These are phyloP conservation scores for Aspergillus pseudotamarii DNA, from an alignment of 2,329 filamentous ascomycete species.

Conservation along the genomic window DNA sequence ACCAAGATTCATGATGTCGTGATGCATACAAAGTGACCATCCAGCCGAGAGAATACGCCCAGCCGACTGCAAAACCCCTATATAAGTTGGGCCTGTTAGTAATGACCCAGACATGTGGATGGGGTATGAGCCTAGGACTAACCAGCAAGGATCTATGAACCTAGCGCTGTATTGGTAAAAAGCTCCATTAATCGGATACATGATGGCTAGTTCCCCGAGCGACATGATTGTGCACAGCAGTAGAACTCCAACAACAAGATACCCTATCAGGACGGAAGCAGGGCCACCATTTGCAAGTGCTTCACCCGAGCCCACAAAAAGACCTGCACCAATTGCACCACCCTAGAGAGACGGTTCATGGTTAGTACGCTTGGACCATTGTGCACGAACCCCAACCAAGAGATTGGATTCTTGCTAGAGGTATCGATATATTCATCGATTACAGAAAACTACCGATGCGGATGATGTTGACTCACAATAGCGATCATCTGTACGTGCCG, in stretches of 20 bases:
- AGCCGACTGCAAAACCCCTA: background rate
- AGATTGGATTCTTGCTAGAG: background rate
- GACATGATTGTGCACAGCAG: background rate
- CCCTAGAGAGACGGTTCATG: background rate
- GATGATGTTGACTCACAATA: background rate
- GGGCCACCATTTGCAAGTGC: background rate
- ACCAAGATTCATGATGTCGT: background rate
- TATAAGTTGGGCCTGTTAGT: background rate
- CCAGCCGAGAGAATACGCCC: background rate
- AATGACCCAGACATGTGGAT: accelerated
- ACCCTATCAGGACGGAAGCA: background rate
- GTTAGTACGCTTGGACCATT: background rate
- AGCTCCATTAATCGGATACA: background rate
- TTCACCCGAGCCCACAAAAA: background rate
- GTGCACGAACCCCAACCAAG: background rate
- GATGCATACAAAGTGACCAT: background rate
- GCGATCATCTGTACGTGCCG: background rate
- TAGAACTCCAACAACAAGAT: background rate
- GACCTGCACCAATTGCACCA: background rate
- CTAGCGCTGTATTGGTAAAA: background rate
- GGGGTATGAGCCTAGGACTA: background rate
- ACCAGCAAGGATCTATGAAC: background rate
- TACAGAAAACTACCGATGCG: too few species aligned
- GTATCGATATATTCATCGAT: background rate
- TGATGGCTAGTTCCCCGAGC: background rate